Conservation (phyloP, 495 filamentous ascomycete genomes). For the Talaromyces liani region DNA sequence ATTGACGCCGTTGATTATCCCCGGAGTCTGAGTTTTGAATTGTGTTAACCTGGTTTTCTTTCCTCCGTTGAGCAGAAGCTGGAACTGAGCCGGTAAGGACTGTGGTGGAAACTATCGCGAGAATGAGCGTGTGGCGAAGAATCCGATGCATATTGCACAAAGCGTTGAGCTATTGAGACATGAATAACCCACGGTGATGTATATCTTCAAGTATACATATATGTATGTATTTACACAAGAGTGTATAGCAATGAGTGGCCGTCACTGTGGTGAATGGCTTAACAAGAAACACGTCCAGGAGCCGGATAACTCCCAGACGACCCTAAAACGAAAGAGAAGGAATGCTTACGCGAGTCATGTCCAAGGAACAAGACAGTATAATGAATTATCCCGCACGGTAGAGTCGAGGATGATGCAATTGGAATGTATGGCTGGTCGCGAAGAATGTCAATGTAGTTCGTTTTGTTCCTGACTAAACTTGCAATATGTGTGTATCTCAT, state of each 20-base stretch:
- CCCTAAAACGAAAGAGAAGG: not conserved
- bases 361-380: not conserved
- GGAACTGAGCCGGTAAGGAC: conserved; percentile 11
- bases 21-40: not conserved
- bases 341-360: not conserved
- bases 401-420: not conserved
- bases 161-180: not conserved
- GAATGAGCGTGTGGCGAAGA: conserved; percentile 12
- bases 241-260: not conserved
- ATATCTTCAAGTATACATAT: not conserved
- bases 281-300: not conserved
- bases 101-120: conserved; percentile 16
- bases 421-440: not conserved
- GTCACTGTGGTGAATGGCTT: not conserved
- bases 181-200: not conserved
- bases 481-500: not conserved
- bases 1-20: conserved; percentile 16
- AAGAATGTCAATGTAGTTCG: not conserved
- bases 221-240: not conserved
- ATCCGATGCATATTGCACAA: conserved; percentile 10
- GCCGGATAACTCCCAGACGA: not conserved
- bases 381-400: not conserved
- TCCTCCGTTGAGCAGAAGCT: not conserved
- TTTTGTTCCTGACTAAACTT: not conserved
- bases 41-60: not conserved